Percentiles rank a stretch among this genome's conserved stretches.
phyloP scores from a whole-genome alignment of 768 basidiomycete species.

The Trametes cingulata region DNA sequence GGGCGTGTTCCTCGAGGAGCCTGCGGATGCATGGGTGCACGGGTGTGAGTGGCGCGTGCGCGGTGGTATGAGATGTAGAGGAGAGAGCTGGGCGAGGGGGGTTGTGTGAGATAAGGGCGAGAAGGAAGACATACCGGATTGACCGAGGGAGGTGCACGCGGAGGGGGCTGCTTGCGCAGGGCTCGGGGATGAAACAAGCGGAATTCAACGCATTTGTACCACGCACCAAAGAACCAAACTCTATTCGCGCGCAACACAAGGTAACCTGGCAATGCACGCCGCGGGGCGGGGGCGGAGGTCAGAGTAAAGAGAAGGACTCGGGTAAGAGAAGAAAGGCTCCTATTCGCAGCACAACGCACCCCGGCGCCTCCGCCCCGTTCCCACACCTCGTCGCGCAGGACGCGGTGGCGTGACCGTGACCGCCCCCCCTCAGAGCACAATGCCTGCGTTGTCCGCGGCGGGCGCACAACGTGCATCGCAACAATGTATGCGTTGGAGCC shows the following conservation, averaged over 20 bases:
- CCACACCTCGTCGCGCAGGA: neutral
- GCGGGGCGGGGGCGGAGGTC: too few species aligned
- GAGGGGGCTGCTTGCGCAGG: slow-evolving; percentile 8
- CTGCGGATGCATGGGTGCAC: slow-evolving; percentile 3
- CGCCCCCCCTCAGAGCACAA: slow-evolving; percentile 46
- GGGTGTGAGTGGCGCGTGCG: neutral
- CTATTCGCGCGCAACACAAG: neutral
- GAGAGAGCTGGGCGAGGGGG: neutral
- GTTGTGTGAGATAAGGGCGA: neutral
- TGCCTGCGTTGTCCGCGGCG: slow-evolving; percentile 35
- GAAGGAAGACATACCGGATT: slow-evolving; percentile 17
- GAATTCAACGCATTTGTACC: slow-evolving; percentile 6
- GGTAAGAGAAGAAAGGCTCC: neutral
- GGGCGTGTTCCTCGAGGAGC: neutral
- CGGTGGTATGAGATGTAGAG: neutral
- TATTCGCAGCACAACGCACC: slow-evolving; percentile 4
- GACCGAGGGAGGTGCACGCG: slow-evolving; percentile 1
- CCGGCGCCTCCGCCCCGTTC: neutral
- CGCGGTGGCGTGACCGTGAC: slow-evolving; percentile 15
- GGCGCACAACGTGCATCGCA: too few species aligned
- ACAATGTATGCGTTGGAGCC: too few species aligned
- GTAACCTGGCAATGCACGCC: too few species aligned
- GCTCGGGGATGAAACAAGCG: slow-evolving; percentile 12
- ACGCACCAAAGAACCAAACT: slow-evolving; percentile 10
- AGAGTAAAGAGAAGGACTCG: too few species aligned